phyloP scores from a whole-genome alignment of 2,329 filamentous ascomycete genomes.

The Paracoccidioides lutzii region DNA sequence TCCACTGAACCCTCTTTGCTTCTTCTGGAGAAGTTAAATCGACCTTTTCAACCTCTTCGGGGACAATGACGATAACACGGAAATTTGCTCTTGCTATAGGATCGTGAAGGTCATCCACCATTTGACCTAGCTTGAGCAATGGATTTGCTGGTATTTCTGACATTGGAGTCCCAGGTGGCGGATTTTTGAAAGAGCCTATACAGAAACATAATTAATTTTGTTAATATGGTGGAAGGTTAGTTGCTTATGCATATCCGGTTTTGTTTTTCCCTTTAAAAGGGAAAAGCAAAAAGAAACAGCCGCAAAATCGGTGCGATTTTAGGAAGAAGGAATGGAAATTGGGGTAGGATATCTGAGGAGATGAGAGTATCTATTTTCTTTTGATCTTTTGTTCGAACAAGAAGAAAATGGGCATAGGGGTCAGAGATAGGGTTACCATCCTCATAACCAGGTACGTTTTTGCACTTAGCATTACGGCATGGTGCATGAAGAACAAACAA shows the following conservation, averaged over 20 bases:
- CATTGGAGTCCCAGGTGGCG: conserved; percentile 53
- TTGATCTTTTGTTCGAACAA: neutral
- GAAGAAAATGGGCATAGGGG: neutral
- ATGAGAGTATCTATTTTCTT: neutral
- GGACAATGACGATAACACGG: conserved; percentile 72
- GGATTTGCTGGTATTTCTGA: conserved; percentile 36
- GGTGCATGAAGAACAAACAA: neutral
- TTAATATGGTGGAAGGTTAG: neutral
- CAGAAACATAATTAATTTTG: neutral
- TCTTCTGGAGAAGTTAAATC: conserved; percentile 57
- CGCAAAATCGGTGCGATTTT: neutral
- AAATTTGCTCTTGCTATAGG: conserved; percentile 59
- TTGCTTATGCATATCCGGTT: neutral
- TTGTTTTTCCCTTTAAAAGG: neutral
- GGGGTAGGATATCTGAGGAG: neutral
- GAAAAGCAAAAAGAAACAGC: neutral
- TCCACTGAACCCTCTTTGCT: conserved; percentile 55
- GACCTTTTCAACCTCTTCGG: conserved; percentile 62
- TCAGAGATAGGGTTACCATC: neutral
- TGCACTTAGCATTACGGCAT: neutral
- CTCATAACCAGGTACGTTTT: neutral
- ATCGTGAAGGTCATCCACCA: conserved; percentile 60
- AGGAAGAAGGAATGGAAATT: neutral
- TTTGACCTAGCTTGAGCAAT: conserved; percentile 43
- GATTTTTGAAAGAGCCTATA: conserved; percentile 55